Conservation (phyloP, 2,329 filamentous ascomycete species). For the Fusarium veterinarium region DNA sequence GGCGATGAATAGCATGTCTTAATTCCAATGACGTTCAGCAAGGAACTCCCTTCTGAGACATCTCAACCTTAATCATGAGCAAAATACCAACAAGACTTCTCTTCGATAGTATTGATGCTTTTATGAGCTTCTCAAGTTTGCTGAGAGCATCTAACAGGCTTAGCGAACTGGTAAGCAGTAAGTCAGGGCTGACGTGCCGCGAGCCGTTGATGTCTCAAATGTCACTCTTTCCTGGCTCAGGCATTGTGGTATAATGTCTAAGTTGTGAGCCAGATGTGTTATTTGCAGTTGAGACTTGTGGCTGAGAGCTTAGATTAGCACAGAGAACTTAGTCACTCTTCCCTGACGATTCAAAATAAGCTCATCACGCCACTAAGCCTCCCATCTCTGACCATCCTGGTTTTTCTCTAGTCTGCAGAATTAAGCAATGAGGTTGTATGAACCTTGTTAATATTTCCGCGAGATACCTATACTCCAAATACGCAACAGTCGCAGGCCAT, state of each 20-base stretch:
- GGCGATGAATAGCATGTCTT: not conserved
- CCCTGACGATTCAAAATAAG: not conserved
- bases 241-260: too few species aligned
- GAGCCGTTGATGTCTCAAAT: not conserved
- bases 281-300: too few species aligned
- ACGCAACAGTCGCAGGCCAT: accelerated
- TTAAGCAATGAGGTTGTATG: not conserved
- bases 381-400: not conserved
- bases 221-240: too few species aligned
- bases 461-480: not conserved
- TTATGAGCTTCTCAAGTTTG: not conserved
- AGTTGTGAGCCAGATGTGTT: too few species aligned
- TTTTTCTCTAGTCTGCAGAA: not conserved
- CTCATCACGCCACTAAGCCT: not conserved
- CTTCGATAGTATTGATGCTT: not conserved
- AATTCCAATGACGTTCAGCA: not conserved
- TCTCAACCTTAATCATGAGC: not conserved
- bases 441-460: not conserved
- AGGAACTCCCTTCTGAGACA: not conserved
- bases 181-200: not conserved
- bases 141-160: not conserved
- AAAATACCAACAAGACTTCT: not conserved
- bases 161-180: too few species aligned
- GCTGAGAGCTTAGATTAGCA: too few species aligned
- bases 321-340: too few species aligned